phyloP scores from a whole-genome alignment of 2,329 filamentous ascomycete genomes.

The Metarhizium robertsii region DNA sequence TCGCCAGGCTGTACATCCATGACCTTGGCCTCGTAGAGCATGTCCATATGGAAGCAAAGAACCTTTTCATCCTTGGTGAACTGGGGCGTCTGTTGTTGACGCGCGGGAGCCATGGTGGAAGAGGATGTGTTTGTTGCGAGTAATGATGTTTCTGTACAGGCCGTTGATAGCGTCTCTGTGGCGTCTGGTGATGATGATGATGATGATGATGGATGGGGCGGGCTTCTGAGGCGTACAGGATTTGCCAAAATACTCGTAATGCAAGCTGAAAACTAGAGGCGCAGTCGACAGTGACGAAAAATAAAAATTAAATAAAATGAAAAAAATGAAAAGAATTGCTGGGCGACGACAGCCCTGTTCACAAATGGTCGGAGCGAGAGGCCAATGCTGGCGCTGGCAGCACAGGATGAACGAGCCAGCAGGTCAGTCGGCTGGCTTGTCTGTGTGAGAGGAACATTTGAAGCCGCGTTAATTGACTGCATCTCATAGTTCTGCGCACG shows the following conservation, averaged over 20 bases:
- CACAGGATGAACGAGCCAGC: not conserved
- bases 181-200: too few species aligned
- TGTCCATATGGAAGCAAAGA: slow-evolving; percentile 92
- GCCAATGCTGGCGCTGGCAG: not conserved
- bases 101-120: slow-evolving; percentile 30
- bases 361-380: not conserved
- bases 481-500: not conserved
- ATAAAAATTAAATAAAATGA: too few species aligned
- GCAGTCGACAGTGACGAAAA: too few species aligned
- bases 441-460: not conserved
- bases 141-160: not conserved
- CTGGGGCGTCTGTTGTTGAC: slow-evolving; percentile 34
- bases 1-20: slow-evolving; percentile 66
- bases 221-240: too few species aligned
- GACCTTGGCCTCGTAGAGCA: slow-evolving; percentile 96
- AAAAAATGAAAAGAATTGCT: not conserved
- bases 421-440: not conserved
- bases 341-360: not conserved
- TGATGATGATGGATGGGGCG: not conserved
- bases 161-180: not conserved
- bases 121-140: not conserved
- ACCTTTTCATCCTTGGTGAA: slow-evolving; percentile 81
- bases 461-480: slow-evolving; percentile 10
- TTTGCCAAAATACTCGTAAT: too few species aligned
- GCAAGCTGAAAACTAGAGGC: too few species aligned